Evolutionary conservation across 2,329 filamentous ascomycete species (phyloP).

Genomic region (Penicillium sp.): DNA sequence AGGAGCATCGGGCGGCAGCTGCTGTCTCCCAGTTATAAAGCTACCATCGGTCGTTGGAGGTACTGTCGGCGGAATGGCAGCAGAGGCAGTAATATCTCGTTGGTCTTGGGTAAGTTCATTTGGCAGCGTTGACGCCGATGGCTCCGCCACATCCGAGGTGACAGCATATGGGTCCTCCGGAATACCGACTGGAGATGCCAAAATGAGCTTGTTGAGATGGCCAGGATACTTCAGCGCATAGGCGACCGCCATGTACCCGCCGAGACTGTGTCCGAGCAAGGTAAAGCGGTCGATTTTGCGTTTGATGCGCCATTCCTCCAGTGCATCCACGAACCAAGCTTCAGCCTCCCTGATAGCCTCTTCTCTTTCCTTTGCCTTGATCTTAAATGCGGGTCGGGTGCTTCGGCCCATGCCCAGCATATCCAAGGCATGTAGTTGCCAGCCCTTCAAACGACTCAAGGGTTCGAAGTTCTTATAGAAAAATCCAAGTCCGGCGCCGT

Average conservation of each 20-base stretch:
- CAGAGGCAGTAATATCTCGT: slow-evolving; percentile 37
- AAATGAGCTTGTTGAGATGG: slow-evolving; percentile 88
- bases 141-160: slow-evolving; percentile 73
- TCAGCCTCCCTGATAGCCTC: slow-evolving; percentile 85
- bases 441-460: slow-evolving; percentile 70
- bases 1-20: slow-evolving; percentile 36
- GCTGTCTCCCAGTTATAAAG: slow-evolving; percentile 48
- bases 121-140: slow-evolving; percentile 65
- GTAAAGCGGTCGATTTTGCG: slow-evolving; percentile 91
- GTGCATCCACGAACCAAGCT: slow-evolving; percentile 89
- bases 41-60: slow-evolving; percentile 51
- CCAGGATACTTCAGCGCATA: slow-evolving; percentile 97
- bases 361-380: slow-evolving; percentile 75
- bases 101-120: slow-evolving; percentile 80
- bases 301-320: slow-evolving; percentile 91
- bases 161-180: slow-evolving; percentile 92
- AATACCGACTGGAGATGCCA: slow-evolving; percentile 90
- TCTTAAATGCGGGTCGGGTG: slow-evolving; percentile 74
- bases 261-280: slow-evolving; percentile 84
- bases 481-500: slow-evolving; percentile 92
- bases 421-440: slow-evolving; percentile 91
- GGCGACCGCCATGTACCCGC: slow-evolving; percentile 89
- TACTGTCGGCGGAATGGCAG: slow-evolving; percentile 22
- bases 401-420: slow-evolving; percentile 93
- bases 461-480: slow-evolving; percentile 98